A percentile compares a stretch with the other conserved stretches of the same genome.
phyloP scores from a whole-genome alignment of 345 rosid genomes.

The Brassica nigra region DNA sequence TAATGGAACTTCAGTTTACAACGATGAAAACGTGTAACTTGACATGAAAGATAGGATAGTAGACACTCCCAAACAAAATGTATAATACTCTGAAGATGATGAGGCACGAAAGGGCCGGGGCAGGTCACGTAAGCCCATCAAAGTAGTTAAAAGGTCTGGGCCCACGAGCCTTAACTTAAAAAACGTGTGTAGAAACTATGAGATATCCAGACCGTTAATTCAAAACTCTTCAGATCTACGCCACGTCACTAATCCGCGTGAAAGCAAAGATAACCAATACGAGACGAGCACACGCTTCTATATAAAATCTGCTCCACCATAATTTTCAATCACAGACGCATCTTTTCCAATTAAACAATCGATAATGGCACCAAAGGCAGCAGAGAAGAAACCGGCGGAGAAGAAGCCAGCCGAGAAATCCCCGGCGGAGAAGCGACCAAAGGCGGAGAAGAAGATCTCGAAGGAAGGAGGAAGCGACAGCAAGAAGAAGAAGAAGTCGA shows the following conservation, averaged over 20 bases:
- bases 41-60: not conserved
- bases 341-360: not conserved
- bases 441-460: slow-evolving; percentile 41
- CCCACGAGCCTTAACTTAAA: not conserved
- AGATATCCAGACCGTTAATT: slow-evolving; percentile 6
- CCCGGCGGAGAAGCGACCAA: slow-evolving; percentile 18
- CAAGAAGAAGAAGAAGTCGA: slow-evolving; percentile 39
- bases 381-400: not conserved
- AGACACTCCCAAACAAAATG: not conserved
- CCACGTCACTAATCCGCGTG: slow-evolving; percentile 24
- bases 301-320: not conserved
- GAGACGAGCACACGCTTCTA: not conserved
- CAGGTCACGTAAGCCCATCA: not conserved
- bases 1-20: not conserved
- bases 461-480: slow-evolving; percentile 33
- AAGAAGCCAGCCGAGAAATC: not conserved
- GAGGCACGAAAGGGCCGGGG: not conserved
- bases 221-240: not conserved
- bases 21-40: not conserved
- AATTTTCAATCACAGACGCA: not conserved
- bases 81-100: not conserved
- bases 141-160: not conserved
- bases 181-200: not conserved
- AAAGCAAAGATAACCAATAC: slow-evolving; percentile 10
- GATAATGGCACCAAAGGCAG: not conserved